These are phyloP conservation scores for Rachicladosporium sp. DNA, from an alignment of 2,329 filamentous ascomycete genomes.

Conservation along the genomic window DNA sequence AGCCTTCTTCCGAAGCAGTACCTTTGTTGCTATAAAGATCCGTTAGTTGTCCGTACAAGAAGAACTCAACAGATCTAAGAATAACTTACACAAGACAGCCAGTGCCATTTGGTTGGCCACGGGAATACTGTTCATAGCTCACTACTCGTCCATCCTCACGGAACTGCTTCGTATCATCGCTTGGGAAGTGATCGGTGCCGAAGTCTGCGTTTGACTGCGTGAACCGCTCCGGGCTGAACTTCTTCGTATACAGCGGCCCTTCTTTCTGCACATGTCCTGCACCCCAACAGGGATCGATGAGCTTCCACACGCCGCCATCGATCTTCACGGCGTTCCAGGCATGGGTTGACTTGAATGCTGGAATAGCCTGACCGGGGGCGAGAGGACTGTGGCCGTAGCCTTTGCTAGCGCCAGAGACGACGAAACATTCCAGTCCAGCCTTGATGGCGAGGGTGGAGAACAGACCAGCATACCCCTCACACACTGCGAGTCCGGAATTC, in stretches of 20 bases:
- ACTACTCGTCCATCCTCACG: constrained; percentile 56
- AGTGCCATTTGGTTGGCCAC: constrained; percentile 42
- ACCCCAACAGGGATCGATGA: constrained; percentile 88
- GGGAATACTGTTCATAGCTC: constrained; percentile 72
- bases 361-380: constrained; percentile 51
- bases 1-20: constrained; percentile 38
- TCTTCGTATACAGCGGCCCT: constrained; percentile 49
- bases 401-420: constrained; percentile 72
- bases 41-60: too few relatives aligned
- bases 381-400: constrained; percentile 61
- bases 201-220: constrained; percentile 65
- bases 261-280: constrained; percentile 54
- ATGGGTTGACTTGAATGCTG: constrained; percentile 52
- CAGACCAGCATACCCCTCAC: constrained; percentile 77
- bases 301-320: constrained; percentile 79
- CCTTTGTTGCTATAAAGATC: too few relatives aligned
- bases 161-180: constrained; percentile 56
- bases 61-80: too few relatives aligned
- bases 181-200: constrained; percentile 66
- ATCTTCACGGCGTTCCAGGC: constrained; percentile 88
- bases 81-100: constrained; percentile 37
- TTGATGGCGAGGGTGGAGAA: constrained; percentile 67
- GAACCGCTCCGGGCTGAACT: constrained; percentile 53
- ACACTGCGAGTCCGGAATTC: constrained; percentile 69
- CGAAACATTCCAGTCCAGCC: constrained; percentile 65